Percentiles rank a stretch among this genome's conserved stretches.
phyloP scores from a whole-genome alignment of 1,284 basidiomycete species.

The Volvariella surrecta region DNA sequence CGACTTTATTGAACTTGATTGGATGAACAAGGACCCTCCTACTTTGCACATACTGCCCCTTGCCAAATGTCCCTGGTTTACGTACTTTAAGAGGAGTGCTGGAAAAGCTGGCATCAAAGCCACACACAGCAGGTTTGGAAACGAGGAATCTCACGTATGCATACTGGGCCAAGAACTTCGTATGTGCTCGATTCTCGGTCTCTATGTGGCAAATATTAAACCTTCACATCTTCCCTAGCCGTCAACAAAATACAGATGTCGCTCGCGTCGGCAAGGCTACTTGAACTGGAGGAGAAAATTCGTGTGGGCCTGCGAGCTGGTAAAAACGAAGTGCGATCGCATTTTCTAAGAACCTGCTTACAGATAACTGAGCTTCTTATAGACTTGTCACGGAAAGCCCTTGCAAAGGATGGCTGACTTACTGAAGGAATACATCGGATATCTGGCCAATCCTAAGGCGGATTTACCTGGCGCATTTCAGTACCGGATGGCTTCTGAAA shows the following conservation, averaged over 20 bases:
- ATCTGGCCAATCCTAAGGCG: conserved; percentile 41
- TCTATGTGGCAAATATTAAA: no score
- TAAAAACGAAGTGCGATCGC: no score
- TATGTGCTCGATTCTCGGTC: no score
- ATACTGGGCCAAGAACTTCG: conserved; percentile 70
- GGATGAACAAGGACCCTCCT: conserved; percentile 48
- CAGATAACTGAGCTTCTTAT: no score
- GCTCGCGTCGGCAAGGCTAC: conserved; percentile 51
- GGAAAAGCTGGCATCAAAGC: conserved; percentile 28
- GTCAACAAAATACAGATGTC: conserved; percentile 64
- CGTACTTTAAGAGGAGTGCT: conserved; percentile 69
- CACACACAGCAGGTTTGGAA: conserved; percentile 76
- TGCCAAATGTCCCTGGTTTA: conserved; percentile 76
- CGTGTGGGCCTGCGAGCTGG: conserved; percentile 4
- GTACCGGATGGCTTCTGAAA: conserved; percentile 61
- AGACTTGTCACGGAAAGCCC: no score
- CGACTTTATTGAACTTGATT: conserved; percentile 82
- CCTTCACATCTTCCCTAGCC: conserved; percentile 28
- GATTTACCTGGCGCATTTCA: conserved; percentile 22
- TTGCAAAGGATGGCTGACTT: conserved; percentile 43
- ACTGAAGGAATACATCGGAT: conserved; percentile 52
- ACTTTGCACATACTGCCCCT: conserved; percentile 65
- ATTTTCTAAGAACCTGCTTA: no score
- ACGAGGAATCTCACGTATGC: conserved; percentile 83
- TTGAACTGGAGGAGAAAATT: conserved; percentile 33